Evolutionary conservation across 129 eudicot genomes (phyloP).

Genomic region (Calendula officinalis): DNA sequence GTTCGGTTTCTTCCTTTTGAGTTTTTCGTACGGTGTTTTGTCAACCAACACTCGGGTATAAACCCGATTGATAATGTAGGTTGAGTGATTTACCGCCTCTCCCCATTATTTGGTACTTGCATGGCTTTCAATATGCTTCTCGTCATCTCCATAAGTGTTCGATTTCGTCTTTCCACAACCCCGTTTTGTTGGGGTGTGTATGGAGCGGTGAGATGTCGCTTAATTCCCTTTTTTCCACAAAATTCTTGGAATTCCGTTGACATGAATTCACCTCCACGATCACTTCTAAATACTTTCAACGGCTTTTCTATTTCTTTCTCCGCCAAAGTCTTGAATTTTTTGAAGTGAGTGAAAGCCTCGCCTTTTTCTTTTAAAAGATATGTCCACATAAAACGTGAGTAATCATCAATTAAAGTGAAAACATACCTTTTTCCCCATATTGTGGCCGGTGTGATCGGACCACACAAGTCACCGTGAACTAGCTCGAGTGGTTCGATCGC

Average conservation of each 20-base stretch:
- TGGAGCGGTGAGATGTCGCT: background rate
- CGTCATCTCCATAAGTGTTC: background rate
- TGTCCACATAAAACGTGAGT: too few relatives aligned
- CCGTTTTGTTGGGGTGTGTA: conserved; percentile 11
- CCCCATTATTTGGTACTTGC: conserved; percentile 6
- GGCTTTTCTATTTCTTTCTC: background rate
- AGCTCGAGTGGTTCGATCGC: too few relatives aligned
- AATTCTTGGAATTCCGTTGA: background rate
- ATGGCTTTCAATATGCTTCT: background rate
- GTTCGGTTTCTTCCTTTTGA: background rate
- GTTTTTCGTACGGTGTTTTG: background rate
- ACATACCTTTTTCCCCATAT: too few relatives aligned
- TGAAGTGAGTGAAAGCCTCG: too few relatives aligned
- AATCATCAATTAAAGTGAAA: too few relatives aligned
- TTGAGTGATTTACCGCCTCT: background rate
- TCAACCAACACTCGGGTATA: background rate
- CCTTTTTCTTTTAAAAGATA: too few relatives aligned
- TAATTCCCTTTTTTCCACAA: background rate
- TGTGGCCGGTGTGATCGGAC: too few relatives aligned
- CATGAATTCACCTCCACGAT: background rate
- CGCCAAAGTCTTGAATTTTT: too few relatives aligned
- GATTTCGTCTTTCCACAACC: conserved; percentile 7
- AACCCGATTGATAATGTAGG: background rate
- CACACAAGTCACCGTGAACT: too few relatives aligned
- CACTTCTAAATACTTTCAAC: background rate